These are phyloP conservation scores for Aspergillus bombycis DNA, from an alignment of 2,329 filamentous ascomycete species.

Conservation along the genomic window DNA sequence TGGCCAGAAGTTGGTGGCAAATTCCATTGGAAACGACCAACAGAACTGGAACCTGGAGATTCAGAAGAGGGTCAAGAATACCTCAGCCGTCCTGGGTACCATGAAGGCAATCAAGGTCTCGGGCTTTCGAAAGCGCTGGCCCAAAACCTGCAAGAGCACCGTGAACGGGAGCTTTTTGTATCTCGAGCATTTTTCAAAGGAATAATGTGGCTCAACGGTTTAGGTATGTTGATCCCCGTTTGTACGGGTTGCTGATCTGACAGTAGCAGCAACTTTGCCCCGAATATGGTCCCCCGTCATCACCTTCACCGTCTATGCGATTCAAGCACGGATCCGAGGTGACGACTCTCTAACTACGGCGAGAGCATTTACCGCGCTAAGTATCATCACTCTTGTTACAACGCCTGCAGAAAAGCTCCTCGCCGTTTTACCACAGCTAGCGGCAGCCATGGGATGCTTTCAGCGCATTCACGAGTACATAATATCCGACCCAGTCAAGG, in stretches of 20 bases:
- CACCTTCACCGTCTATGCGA: constrained; percentile 4
- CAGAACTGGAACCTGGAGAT: background rate
- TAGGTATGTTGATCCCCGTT: background rate
- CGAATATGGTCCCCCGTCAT: constrained; percentile 5
- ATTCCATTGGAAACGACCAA: background rate
- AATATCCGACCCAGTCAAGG: background rate
- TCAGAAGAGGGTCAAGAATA: background rate
- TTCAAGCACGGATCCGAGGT: background rate
- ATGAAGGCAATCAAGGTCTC: background rate
- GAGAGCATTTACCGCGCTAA: background rate
- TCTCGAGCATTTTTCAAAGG: background rate
- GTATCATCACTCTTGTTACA: constrained; percentile 5
- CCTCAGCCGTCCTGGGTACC: background rate
- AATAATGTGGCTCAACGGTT: background rate
- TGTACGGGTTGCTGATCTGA: background rate
- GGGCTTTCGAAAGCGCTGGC: background rate
- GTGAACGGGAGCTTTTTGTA: background rate
- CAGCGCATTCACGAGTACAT: constrained; percentile 7
- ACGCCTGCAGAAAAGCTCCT: constrained; percentile 3
- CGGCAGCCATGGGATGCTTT: background rate
- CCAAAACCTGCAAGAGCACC: background rate
- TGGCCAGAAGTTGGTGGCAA: constrained; percentile 1
- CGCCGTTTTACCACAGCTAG: background rate
- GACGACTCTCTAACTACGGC: background rate
- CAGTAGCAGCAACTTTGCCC: background rate